Evolutionary conservation across 495 filamentous ascomycete genomes (phyloP).

Genomic region (Penicillium crystallinum): DNA sequence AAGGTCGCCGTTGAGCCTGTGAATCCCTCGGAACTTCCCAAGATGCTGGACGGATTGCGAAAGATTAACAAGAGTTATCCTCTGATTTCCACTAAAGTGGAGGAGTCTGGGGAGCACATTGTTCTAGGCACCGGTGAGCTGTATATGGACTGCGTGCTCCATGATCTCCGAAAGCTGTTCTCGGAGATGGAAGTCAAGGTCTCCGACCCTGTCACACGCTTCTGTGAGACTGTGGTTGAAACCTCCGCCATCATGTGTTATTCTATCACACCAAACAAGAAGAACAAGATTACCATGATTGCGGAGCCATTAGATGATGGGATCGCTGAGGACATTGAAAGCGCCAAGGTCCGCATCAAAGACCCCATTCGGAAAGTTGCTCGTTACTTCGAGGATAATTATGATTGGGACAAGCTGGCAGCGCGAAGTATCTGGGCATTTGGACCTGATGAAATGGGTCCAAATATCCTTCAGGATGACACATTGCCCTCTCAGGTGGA

Average conservation of each 20-base stretch:
- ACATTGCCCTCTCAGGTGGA: slow-evolving; percentile 86
- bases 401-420: slow-evolving; percentile 94
- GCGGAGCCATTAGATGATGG: slow-evolving; percentile 92
- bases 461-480: slow-evolving; percentile 96
- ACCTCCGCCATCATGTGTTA: slow-evolving; percentile 97
- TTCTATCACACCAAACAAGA: slow-evolving; percentile 95
- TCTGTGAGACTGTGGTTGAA: slow-evolving; percentile 97
- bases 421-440: slow-evolving; percentile 98
- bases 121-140: slow-evolving; percentile 92
- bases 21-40: slow-evolving; percentile 96
- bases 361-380: slow-evolving; percentile 90
- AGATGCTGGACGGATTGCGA: slow-evolving; percentile 94
- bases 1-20: slow-evolving; percentile 98
- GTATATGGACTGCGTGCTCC: slow-evolving; percentile 98
- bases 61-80: slow-evolving; percentile 98
- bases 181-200: slow-evolving; percentile 99
- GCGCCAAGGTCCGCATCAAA: slow-evolving; percentile 81
- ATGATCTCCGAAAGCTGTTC: slow-evolving; percentile 87
- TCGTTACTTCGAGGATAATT: slow-evolving; percentile 95
- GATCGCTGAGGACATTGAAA: slow-evolving; percentile 93
- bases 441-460: slow-evolving; percentile 90
- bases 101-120: slow-evolving; percentile 97
- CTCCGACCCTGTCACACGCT: slow-evolving; percentile 93
- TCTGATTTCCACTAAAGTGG: slow-evolving; percentile 90
- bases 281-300: slow-evolving; percentile 98